Evolutionary conservation across 306 rosid genomes (phyloP), one percentile per base, ranked within the genome.

Genomic region (Vachellia pachyceras): DNA sequence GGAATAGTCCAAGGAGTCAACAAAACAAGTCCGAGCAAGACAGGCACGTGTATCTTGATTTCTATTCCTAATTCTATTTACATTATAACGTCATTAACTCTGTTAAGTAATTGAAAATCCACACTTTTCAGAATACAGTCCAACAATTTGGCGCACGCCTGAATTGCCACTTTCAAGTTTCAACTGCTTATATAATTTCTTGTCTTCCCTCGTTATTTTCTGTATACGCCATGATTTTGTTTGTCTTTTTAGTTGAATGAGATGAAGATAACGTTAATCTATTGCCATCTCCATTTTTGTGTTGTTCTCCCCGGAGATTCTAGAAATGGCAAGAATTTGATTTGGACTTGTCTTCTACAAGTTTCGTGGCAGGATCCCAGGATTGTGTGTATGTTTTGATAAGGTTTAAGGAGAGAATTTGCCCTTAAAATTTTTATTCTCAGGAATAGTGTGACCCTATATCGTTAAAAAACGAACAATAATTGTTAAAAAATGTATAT

Each of bases 311-410:
- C n/a, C 25, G 8, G 3, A 25, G 1, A 18, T 54, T 67, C 40
- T n/a, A 81, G 72, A 81, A 81, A 75, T 37, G 57, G 23, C 55
- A 33, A 15, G 42, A 54, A 75, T 68, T 42, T 4, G 70, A 55
- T 61, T 35, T 41, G 76, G 61, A 41, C 14, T 65, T 66, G 10
- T 23, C 10, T 73, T 25, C 55, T 10, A 10, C 35, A 65, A 17
- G 37, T 36, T 64, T 64, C 69, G 5, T 35, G 14, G 15, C 65
- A 6, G 61, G 29, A n/a, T 20, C 1, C 7, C 46, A 42, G 12
- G 46, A 42, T 42, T 42, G 44, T 5, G 9, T 40, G 9, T 29
- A 1, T 29, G 33, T 29, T 1, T 29, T 29, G 2, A 0, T 29
- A 29, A 29, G 33, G 33, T 1, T 29, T n/a, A n/a, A n/a, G n/a